Evolutionary conservation across 2,329 filamentous ascomycete species (phyloP).

Genomic region (Chalaropsis thielavioides): DNA sequence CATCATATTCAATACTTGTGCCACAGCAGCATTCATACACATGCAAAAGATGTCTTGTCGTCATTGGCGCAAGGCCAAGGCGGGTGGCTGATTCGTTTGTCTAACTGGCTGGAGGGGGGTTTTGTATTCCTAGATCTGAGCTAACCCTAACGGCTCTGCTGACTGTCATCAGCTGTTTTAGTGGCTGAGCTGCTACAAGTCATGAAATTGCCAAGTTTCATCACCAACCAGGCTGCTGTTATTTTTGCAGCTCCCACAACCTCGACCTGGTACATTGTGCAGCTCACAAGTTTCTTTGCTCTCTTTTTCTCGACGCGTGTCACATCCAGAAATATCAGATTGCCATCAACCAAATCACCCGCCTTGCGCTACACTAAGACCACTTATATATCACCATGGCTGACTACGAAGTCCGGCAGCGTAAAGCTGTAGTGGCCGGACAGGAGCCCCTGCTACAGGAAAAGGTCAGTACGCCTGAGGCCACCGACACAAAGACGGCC

Average conservation of each 20-base stretch:
- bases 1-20: not conserved
- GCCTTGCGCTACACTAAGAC: not conserved
- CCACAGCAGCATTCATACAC: not conserved
- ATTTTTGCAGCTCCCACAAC: not conserved
- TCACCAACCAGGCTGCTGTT: not conserved
- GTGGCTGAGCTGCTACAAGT: not conserved
- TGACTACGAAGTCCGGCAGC: constrained; percentile 13
- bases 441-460: not conserved
- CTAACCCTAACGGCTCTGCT: not conserved
- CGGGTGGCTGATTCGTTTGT: too few relatives aligned
- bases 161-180: not conserved
- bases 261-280: too few relatives aligned
- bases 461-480: not conserved
- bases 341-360: not conserved
- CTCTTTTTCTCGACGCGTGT: not conserved
- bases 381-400: not conserved
- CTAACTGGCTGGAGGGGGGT: too few relatives aligned
- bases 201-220: not conserved
- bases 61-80: not conserved
- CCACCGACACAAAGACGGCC: constrained; percentile 19
- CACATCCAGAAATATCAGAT: not conserved
- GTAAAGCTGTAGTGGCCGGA: constrained; percentile 7
- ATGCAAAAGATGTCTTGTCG: not conserved
- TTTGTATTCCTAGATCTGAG: too few relatives aligned
- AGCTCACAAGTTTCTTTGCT: not conserved